Evolutionary conservation across 2,329 filamentous ascomycete species (phyloP).

Genomic region (Epichloe bromicola): DNA sequence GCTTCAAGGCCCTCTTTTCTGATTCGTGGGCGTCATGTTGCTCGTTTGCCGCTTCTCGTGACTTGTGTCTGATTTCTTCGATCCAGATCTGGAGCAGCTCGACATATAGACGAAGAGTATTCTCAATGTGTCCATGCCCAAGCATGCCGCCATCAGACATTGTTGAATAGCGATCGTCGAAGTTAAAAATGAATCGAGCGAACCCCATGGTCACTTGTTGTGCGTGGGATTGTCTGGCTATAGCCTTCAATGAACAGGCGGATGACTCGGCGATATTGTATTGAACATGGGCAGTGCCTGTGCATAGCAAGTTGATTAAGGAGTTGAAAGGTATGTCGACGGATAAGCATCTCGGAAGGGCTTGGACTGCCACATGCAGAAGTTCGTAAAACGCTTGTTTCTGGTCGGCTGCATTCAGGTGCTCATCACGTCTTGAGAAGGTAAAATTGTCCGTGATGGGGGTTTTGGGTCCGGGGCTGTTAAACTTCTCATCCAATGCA

Average conservation of each 20-base stretch:
- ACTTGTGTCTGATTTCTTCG: conserved; percentile 83
- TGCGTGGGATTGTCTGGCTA: conserved; percentile 82
- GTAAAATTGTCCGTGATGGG: conserved; percentile 91
- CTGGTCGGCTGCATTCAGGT: conserved; percentile 58
- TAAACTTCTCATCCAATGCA: conserved; percentile 89
- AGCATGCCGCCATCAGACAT: conserved; percentile 98
- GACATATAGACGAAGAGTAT: conserved; percentile 81
- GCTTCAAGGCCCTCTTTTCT: conserved; percentile 61
- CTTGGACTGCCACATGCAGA: conserved; percentile 88
- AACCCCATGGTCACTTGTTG: conserved; percentile 96
- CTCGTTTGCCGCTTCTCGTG: conserved; percentile 56
- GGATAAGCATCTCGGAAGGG: conserved; percentile 84
- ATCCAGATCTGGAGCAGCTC: conserved; percentile 95
- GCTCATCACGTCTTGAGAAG: conserved; percentile 73
- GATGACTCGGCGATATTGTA: conserved; percentile 85
- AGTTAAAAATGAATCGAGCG: conserved; percentile 95
- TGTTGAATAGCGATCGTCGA: conserved; percentile 91
- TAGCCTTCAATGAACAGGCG: conserved; percentile 84
- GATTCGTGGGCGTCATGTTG: conserved; percentile 45
- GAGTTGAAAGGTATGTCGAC: conserved; percentile 86
- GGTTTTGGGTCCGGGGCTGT: conserved; percentile 75
- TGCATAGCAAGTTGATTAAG: conserved; percentile 87
- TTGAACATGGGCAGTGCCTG: conserved; percentile 91
- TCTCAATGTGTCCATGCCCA: conserved; percentile 87
- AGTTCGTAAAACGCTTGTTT: conserved; percentile 94